Percentiles rank a stretch among this genome's conserved stretches.
Evolutionary conservation across 257 asterid species (phyloP).

Genomic region (Solanum commersonii): DNA sequence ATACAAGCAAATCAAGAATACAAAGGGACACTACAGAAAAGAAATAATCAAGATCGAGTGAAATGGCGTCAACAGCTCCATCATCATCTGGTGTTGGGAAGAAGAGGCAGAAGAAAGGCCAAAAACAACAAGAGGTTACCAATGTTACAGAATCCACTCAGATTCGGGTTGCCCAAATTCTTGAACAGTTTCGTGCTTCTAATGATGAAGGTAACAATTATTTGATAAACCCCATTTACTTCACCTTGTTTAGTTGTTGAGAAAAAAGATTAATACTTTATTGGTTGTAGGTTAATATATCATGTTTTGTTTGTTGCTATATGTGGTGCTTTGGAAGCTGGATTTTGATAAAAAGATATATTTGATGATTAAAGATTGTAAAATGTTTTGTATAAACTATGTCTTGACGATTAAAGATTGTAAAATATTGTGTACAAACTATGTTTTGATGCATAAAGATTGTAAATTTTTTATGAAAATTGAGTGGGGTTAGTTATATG

Average conservation of each 20-base stretch:
- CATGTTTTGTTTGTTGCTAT: not conserved
- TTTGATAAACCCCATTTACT: not conserved
- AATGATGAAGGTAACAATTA: conserved; percentile 30
- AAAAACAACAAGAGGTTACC: not conserved
- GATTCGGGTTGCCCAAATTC: conserved; percentile 34
- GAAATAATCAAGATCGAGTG: not conserved
- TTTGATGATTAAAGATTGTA: not conserved
- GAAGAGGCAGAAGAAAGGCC: conserved; percentile 29
- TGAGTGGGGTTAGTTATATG: not conserved
- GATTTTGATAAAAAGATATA: not conserved
- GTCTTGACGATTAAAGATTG: not conserved
- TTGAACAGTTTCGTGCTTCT: conserved; percentile 46
- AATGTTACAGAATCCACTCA: conserved; percentile 31
- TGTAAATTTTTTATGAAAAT: not conserved
- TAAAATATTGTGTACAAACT: not conserved
- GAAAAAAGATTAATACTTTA: not conserved
- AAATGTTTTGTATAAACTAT: not conserved
- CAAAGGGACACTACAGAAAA: not conserved
- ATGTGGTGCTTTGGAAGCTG: not conserved
- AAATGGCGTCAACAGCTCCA: conserved; percentile 10
- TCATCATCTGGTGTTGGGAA: conserved; percentile 4
- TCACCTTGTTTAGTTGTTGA: not conserved
- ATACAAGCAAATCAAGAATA: too few relatives aligned
- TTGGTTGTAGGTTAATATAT: not conserved
- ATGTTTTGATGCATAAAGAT: not conserved